Evolutionary conservation across 768 basidiomycete species (phyloP).

Genomic region (Melanogaster broomeanus): DNA sequence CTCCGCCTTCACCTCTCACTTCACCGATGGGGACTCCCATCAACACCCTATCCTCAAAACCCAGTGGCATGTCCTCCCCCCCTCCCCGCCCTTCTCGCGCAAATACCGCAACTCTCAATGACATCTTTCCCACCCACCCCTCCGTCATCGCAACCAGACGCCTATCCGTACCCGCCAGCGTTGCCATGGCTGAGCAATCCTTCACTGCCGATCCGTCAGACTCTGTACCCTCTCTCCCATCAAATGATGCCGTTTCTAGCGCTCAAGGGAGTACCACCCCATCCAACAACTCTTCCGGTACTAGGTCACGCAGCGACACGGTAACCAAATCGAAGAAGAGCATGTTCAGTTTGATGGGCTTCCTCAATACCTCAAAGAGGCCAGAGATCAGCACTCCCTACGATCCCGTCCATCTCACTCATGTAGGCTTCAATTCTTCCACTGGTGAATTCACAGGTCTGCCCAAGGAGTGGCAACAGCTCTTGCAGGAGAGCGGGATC

Average conservation of each 20-base stretch:
- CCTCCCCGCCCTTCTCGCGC: constrained; percentile 82
- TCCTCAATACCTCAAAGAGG: constrained; percentile 74
- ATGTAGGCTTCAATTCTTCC: constrained; percentile 98
- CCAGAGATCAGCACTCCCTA: constrained; percentile 97
- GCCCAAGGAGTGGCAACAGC: constrained; percentile 98
- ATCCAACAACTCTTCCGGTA: constrained; percentile 22
- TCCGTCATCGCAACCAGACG: constrained; percentile 46
- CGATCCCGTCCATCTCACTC: constrained; percentile 98
- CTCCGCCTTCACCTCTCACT: constrained; percentile 9
- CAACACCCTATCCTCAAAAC: constrained; percentile 34
- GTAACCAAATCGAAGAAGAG: constrained; percentile 57
- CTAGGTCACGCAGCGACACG: constrained; percentile 46
- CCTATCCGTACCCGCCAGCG: constrained; percentile 47
- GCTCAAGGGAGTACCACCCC: background rate
- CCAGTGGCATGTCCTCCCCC: constrained; percentile 45
- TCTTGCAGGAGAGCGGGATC: constrained; percentile 94
- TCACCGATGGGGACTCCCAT: too few species aligned
- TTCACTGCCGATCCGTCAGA: constrained; percentile 25
- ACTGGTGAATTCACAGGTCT: constrained; percentile 98
- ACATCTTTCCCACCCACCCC: constrained; percentile 57
- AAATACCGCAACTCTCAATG: constrained; percentile 80
- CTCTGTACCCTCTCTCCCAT: constrained; percentile 19
- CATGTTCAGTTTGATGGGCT: constrained; percentile 65
- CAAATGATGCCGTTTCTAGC: constrained; percentile 9
- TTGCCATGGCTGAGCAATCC: constrained; percentile 24